phyloP scores from a whole-genome alignment of 1,284 basidiomycete genomes.

The Bjerkandera adusta region DNA sequence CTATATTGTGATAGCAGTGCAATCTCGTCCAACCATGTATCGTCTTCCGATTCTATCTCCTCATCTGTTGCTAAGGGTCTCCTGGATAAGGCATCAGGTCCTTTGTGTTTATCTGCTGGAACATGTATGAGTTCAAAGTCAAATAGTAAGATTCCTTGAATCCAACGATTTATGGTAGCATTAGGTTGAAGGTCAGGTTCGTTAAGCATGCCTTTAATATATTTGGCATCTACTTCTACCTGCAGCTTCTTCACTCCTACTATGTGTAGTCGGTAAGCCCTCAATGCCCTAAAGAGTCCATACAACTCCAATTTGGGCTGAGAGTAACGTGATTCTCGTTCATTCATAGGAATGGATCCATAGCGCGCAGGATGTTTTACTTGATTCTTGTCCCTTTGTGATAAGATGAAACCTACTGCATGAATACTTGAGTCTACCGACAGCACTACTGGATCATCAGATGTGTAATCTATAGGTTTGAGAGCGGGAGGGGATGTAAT shows the following conservation, averaged over 20 bases:
- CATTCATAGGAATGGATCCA: conserved; percentile 34
- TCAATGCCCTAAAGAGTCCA: conserved; percentile 33
- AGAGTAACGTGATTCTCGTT: conserved; percentile 35
- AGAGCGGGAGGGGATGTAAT: conserved; percentile 23
- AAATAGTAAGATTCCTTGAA: conserved; percentile 35
- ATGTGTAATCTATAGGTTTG: conserved; percentile 32
- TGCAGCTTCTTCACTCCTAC: conserved; percentile 31
- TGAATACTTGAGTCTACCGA: conserved; percentile 35
- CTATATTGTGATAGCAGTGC: conserved; percentile 28
- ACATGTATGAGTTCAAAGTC: conserved; percentile 36
- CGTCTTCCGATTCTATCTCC: conserved; percentile 15
- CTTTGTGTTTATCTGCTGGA: conserved; percentile 26
- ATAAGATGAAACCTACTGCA: conserved; percentile 32
- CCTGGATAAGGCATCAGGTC: conserved; percentile 32
- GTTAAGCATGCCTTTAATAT: conserved; percentile 38
- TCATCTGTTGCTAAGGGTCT: conserved; percentile 19
- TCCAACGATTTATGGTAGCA: conserved; percentile 39
- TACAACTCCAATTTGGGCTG: conserved; percentile 41
- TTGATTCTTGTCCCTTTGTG: conserved; percentile 25
- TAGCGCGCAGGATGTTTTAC: conserved; percentile 16
- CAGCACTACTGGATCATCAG: conserved; percentile 27
- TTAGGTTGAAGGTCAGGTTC: conserved; percentile 36
- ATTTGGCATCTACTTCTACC: conserved; percentile 38
- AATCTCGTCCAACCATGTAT: conserved; percentile 28
- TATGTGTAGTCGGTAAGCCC: conserved; percentile 25